Percentiles rank a stretch among this genome's conserved stretches.
Evolutionary conservation across 2,329 filamentous ascomycete species (phyloP).

Genomic region (Aspergillus udagawae): DNA sequence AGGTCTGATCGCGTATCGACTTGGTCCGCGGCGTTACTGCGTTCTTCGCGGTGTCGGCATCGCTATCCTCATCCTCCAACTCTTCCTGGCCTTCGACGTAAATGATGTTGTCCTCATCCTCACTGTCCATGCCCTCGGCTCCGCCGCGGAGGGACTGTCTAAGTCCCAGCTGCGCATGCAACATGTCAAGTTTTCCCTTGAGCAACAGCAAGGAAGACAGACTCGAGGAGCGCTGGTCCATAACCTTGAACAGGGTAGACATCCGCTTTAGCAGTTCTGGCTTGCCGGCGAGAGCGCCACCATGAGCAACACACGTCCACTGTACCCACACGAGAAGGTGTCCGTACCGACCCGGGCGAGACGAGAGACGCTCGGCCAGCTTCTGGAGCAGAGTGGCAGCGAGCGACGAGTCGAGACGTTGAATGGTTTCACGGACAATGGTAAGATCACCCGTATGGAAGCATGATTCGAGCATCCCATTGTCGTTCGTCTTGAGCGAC

Average conservation of each 20-base stretch:
- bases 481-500: constrained; percentile 87
- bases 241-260: constrained; percentile 74
- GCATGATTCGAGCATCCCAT: constrained; percentile 84
- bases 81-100: constrained; percentile 82
- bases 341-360: constrained; percentile 81
- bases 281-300: constrained; percentile 82
- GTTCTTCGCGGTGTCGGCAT: constrained; percentile 24
- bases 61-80: constrained; percentile 42
- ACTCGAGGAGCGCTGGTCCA: constrained; percentile 79
- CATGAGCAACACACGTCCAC: constrained; percentile 88
- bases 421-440: constrained; percentile 83
- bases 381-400: constrained; percentile 75
- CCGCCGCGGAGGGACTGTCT: constrained; percentile 63
- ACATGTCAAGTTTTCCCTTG: constrained; percentile 93
- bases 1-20: constrained; percentile 35
- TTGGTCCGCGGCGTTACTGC: constrained; percentile 29
- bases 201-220: constrained; percentile 78
- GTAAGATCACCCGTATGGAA: constrained; percentile 72
- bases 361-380: constrained; percentile 80
- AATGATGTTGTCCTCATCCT: constrained; percentile 70
- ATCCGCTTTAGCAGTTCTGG: constrained; percentile 78
- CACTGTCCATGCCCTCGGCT: constrained; percentile 36
- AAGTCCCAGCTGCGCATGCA: constrained; percentile 83
- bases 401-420: constrained; percentile 80
- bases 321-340: constrained; percentile 93